Evolutionary conservation across 306 rosid genomes (phyloP), one percentile per base, ranked within the genome.

Genomic region (Vicia villosa): DNA sequence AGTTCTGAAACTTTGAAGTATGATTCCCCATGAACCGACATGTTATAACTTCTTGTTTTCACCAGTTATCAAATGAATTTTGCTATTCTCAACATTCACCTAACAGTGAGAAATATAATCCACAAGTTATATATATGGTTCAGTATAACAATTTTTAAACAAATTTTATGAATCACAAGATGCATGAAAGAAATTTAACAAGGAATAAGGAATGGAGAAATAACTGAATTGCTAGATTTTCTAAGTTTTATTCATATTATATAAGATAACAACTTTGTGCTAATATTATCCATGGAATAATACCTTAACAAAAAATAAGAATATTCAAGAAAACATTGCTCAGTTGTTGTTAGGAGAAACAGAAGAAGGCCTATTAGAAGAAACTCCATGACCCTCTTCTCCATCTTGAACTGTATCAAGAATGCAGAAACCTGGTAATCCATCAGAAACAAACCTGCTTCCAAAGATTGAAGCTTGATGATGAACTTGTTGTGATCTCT

Each of bases 391-490:
- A 43, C 80, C 70, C 28, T 80, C 87, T 28, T 83, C 83, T 10
- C 66, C 81, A 0, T 77, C 77, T 57, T 82, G 83, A 62, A 80
- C 74, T 32, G 80, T 84, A 8, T 78, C 68, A 9, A 79, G 89
- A 81, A 83, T 6, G 77, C 86, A 62, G 73, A 88, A 85, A 9
- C 74, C 85, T 3, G 80, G 66, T 49, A 79, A 69, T 6, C 83
- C 85, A 38, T 84, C 78, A 38, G 80, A 75, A 16, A 68, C 49
- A 38, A 85, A 83, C 16, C 91, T 81, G 77, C 81, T 76, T 13
- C 84, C 91, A 26, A 83, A 79, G 15, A 86, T 73, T 14, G 93
- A 83, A 63, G 86, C 46, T 7, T 76, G 89, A 16, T 75, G 81
- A 41, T 75, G 81, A 51, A 62, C 12, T 51, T 70, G 66, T 54